phyloP scores from a whole-genome alignment of 768 basidiomycete genomes.

The Hypholoma fasciculare region DNA sequence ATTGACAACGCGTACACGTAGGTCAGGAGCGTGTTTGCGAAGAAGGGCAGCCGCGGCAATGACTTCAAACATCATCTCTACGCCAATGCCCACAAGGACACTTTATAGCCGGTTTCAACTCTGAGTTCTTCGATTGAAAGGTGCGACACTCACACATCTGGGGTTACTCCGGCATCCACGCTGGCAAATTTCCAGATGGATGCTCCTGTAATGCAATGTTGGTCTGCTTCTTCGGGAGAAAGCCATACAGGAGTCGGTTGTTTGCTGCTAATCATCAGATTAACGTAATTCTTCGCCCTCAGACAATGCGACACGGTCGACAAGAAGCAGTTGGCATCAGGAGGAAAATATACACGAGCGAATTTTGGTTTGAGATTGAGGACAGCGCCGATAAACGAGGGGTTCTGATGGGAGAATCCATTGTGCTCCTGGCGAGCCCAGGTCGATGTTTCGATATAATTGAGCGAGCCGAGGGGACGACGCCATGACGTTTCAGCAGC shows the following conservation, averaged over 20 bases:
- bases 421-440: conserved; percentile 88
- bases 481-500: conserved; percentile 75
- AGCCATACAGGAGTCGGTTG: conserved; percentile 81
- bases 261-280: conserved; percentile 89
- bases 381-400: conserved; percentile 84
- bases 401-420: conserved; percentile 88
- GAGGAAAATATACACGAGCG: conserved; percentile 81
- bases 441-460: conserved; percentile 88
- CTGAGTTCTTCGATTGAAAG: not conserved
- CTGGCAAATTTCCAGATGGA: conserved; percentile 87
- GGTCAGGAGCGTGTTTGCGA: conserved; percentile 62
- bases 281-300: conserved; percentile 81
- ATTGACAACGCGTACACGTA: conserved; percentile 87
- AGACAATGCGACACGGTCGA: conserved; percentile 85
- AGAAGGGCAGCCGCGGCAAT: conserved; percentile 84
- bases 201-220: conserved; percentile 85
- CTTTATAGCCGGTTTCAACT: conserved; percentile 34
- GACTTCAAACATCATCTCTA: conserved; percentile 87
- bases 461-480: conserved; percentile 66
- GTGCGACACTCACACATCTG: conserved; percentile 58
- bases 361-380: conserved; percentile 71
- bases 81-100: conserved; percentile 85
- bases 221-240: conserved; percentile 70
- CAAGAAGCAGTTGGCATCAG: conserved; percentile 88
- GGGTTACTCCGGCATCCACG: conserved; percentile 66